phyloP scores from a whole-genome alignment of 768 basidiomycete genomes.

The Tulasnella sp. region DNA sequence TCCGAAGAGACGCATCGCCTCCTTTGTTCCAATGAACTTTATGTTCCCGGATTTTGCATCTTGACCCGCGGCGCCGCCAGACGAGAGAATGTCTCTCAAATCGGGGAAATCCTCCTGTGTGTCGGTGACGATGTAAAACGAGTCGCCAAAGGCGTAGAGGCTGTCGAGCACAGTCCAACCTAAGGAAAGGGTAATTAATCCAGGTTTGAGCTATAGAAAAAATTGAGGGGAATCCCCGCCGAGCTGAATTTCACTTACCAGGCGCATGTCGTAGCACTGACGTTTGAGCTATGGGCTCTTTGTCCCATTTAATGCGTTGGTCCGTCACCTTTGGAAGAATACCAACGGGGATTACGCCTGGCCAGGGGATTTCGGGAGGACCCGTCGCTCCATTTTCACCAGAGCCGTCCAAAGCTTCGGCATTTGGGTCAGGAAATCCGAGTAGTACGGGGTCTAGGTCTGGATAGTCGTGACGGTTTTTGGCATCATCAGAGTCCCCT shows the following conservation, averaged over 20 bases:
- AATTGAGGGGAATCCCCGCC: neutral
- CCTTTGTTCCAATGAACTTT: slow-evolving; percentile 61
- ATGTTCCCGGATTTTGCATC: slow-evolving; percentile 77
- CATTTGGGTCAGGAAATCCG: neutral
- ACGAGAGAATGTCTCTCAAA: slow-evolving; percentile 63
- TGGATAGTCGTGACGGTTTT: neutral
- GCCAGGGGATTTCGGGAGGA: neutral
- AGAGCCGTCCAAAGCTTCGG: neutral
- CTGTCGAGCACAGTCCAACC: slow-evolving; percentile 10
- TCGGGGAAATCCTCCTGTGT: slow-evolving; percentile 65
- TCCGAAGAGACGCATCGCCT: slow-evolving; percentile 69
- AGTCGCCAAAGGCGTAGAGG: neutral
- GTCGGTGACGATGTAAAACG: slow-evolving; percentile 48
- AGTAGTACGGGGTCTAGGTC: neutral
- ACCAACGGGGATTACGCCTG: neutral
- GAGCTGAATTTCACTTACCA: neutral
- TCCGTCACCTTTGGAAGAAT: neutral
- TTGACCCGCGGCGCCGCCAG: slow-evolving; percentile 53
- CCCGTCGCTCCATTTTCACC: neutral
- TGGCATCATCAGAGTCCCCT: neutral
- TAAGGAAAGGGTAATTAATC: neutral
- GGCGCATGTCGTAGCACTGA: neutral
- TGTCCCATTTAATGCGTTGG: neutral
- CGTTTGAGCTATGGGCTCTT: neutral
- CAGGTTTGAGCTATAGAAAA: neutral